These are phyloP conservation scores for Baudoinia panamericana DNA, from an alignment of 495 filamentous ascomycete species.

Conservation along the genomic window DNA sequence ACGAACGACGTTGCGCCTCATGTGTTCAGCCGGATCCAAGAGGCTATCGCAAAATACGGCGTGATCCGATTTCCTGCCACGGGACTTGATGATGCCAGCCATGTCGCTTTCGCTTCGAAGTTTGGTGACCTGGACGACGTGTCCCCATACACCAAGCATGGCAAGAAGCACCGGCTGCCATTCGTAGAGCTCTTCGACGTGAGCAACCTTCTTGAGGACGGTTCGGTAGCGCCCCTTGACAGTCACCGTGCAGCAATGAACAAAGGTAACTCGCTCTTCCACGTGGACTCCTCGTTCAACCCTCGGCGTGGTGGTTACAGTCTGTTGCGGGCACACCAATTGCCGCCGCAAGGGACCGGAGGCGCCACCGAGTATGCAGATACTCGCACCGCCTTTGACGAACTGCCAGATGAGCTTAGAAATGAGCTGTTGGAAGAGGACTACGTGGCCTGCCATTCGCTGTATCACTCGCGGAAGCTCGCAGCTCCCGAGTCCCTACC, in stretches of 20 bases:
- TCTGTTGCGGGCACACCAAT: slow-evolving; percentile 38
- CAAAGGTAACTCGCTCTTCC: slow-evolving; percentile 41
- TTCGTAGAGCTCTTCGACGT: slow-evolving; percentile 16
- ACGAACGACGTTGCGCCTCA: slow-evolving; percentile 31
- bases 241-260: slow-evolving; percentile 16
- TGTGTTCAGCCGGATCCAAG: slow-evolving; percentile 35
- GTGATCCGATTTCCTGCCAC: slow-evolving; percentile 43
- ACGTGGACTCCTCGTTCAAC: slow-evolving; percentile 49
- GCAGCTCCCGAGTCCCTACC: slow-evolving; percentile 39
- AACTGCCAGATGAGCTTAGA: slow-evolving; percentile 32
- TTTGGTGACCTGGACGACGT: slow-evolving; percentile 18
- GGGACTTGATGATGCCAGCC: slow-evolving; percentile 36
- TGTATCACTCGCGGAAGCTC: slow-evolving; percentile 41
- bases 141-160: slow-evolving; percentile 13
- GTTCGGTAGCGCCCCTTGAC: slow-evolving; percentile 12
- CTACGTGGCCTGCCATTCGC: slow-evolving; percentile 42
- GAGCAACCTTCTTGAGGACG: slow-evolving; percentile 14
- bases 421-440: slow-evolving; percentile 30
- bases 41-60: slow-evolving; percentile 45
- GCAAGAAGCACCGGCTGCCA: slow-evolving; percentile 14
- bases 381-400: slow-evolving; percentile 41
- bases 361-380: slow-evolving; percentile 49
- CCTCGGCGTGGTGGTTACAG: slow-evolving; percentile 44
- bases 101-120: slow-evolving; percentile 35
- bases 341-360: slow-evolving; percentile 40